A percentile compares a stretch with the other conserved stretches of the same genome.
Conservation (phyloP, 768 basidiomycete species). For the Psilocybe subaeruginosa region DNA sequence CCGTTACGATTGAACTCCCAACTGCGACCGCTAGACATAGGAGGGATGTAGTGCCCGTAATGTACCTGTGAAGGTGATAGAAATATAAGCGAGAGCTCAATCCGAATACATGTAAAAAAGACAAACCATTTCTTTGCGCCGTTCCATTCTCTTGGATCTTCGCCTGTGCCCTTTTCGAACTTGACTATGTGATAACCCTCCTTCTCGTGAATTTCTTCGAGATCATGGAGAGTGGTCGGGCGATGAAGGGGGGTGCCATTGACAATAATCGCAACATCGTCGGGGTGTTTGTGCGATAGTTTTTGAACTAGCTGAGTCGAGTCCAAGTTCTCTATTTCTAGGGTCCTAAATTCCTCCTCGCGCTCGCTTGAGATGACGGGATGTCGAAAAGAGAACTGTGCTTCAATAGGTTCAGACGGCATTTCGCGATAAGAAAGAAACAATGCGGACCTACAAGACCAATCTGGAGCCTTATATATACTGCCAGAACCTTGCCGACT, state of each 20-base stretch:
- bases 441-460: background rate
- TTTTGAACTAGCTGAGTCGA: slow-evolving; percentile 16
- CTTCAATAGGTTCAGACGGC: slow-evolving; percentile 35
- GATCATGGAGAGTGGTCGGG: slow-evolving; percentile 15
- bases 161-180: slow-evolving; percentile 29
- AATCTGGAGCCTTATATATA: background rate
- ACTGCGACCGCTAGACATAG: slow-evolving; percentile 41
- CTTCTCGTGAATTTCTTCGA: slow-evolving; percentile 18
- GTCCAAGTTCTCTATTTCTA: slow-evolving; percentile 25
- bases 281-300: background rate
- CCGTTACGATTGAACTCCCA: slow-evolving; percentile 42
- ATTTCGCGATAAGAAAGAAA: slow-evolving; percentile 13
- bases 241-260: slow-evolving; percentile 1
- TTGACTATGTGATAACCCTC: slow-evolving; percentile 26
- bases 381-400: slow-evolving; percentile 24
- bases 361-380: slow-evolving; percentile 26
- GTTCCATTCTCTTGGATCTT: slow-evolving; percentile 41
- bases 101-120: background rate
- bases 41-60: slow-evolving; percentile 35
- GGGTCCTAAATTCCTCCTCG: slow-evolving; percentile 30
- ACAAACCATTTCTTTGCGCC: slow-evolving; percentile 36
- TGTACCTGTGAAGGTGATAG: slow-evolving; percentile 27
- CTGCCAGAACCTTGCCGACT: background rate
- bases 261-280: background rate
- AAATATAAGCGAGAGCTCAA: background rate